Evolutionary conservation across 768 basidiomycete species (phyloP), one percentile per base, ranked within the genome.

Genomic region (Daedaleopsis nitida): DNA sequence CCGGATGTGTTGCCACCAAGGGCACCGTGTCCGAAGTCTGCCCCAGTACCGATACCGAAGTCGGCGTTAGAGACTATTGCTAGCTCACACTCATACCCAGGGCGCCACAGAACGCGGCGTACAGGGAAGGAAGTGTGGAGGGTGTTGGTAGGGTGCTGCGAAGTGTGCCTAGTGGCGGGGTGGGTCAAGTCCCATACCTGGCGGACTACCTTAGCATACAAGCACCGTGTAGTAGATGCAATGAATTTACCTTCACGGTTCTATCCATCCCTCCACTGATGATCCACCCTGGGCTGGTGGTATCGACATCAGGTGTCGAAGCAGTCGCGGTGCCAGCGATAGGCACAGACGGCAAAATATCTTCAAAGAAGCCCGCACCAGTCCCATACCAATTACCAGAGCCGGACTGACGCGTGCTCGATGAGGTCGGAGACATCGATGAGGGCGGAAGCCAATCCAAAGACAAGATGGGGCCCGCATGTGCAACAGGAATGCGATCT

Each of bases 181-280:
- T 77, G 70, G 0, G 83, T 80, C 12, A 92, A 78, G 67, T 91
- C 86, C 92, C 92, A 94, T 0, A 92, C 76, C 88, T 89, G 57
- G 37, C 35, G n/a, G 44, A 9, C 17, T 27, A 51, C 3, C 7
- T 35, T 14, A 51, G 34, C 17, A 38, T 16, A 9, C 19, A 21
- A 47, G 27, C 55, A 34, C 55, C 35, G 42, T 17, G 63, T 59
- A 17, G 27, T 10, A 34, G 8, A 11, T 5, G 14, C 51, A 50
- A 13, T 24, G 23, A 55, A 66, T 72, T 38, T 49, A 86, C 90
- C 77, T 93, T 92, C 52, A 93, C 91, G 32, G 81, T 86, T 38
- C 86, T 84, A 73, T 94, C 92, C 34, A 94, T 75, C 0, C 91
- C 89, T 13, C 87, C 90, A 55, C 89, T 92, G 6, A 85, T 87